phyloP scores from a whole-genome alignment of 768 basidiomycete species.

The Melanogaster broomeanus region DNA sequence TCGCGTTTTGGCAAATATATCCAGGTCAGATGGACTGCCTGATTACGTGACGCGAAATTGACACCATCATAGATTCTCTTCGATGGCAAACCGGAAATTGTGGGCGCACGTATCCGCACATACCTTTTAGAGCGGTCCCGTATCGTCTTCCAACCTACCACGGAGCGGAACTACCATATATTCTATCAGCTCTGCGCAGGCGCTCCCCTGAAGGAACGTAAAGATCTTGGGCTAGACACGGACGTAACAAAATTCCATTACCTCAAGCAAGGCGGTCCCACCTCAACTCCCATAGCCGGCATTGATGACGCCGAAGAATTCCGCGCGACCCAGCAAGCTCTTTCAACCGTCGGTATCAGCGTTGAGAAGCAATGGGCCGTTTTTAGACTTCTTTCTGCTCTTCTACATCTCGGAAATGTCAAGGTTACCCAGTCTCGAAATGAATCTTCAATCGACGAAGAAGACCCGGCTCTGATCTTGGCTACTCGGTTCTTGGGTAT shows the following conservation, averaged over 20 bases:
- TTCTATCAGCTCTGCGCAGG: slow-evolving; percentile 99
- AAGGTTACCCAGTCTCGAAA: slow-evolving; percentile 79
- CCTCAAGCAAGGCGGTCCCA: slow-evolving; percentile 89
- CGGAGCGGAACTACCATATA: slow-evolving; percentile 98
- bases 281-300: slow-evolving; percentile 83
- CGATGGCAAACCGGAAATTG: slow-evolving; percentile 93
- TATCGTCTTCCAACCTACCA: slow-evolving; percentile 95
- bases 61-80: slow-evolving; percentile 77
- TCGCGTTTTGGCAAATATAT: slow-evolving; percentile 99
- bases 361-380: slow-evolving; percentile 99
- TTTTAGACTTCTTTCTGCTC: slow-evolving; percentile 88
- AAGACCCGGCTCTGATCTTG: slow-evolving; percentile 74
- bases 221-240: slow-evolving; percentile 87
- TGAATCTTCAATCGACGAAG: slow-evolving; percentile 84
- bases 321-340: slow-evolving; percentile 86
- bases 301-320: slow-evolving; percentile 98
- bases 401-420: slow-evolving; percentile 98
- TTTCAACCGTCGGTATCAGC: slow-evolving; percentile 96
- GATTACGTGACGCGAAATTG: neutral
- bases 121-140: slow-evolving; percentile 97
- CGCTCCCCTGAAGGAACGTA: slow-evolving; percentile 91
- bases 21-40: slow-evolving; percentile 52
- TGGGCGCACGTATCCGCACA: slow-evolving; percentile 97
- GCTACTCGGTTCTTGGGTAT: slow-evolving; percentile 92
- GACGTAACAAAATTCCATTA: slow-evolving; percentile 89